phyloP scores from a whole-genome alignment of 108 stramenopile species.

The Chaetoceros tenuissimus region DNA sequence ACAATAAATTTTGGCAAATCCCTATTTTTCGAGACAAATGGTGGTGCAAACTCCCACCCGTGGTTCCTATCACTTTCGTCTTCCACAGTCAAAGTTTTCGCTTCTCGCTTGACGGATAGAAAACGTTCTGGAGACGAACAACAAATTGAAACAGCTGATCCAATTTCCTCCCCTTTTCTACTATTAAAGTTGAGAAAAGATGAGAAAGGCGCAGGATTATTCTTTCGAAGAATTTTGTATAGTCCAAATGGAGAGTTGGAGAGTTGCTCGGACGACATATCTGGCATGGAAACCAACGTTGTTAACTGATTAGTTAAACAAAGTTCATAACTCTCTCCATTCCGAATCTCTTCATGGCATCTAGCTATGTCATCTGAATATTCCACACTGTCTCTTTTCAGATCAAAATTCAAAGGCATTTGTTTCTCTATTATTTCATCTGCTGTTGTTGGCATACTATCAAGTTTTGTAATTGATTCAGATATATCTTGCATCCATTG shows the following conservation, averaged over 20 bases:
- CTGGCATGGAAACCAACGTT: slow-evolving; percentile 18
- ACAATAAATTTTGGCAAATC: slow-evolving; percentile 29
- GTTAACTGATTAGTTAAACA: slow-evolving; percentile 86
- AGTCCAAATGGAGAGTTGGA: slow-evolving; percentile 43
- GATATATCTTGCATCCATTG: slow-evolving; percentile 47
- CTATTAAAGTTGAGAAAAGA: slow-evolving; percentile 55
- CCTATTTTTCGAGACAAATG: not conserved
- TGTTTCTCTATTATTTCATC: not conserved
- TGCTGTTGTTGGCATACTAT: not conserved
- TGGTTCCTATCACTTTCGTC: not conserved
- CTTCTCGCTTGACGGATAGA: slow-evolving; percentile 47
- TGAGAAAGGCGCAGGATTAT: slow-evolving; percentile 91
- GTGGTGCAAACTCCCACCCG: slow-evolving; percentile 4
- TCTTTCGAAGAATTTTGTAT: slow-evolving; percentile 60
- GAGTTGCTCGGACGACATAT: slow-evolving; percentile 1
- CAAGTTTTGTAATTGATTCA: slow-evolving; percentile 9
- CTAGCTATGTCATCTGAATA: slow-evolving; percentile 51
- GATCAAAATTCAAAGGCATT: slow-evolving; percentile 27
- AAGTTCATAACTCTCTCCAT: slow-evolving; percentile 89
- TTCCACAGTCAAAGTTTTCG: not conserved
- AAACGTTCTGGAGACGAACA: slow-evolving; percentile 95
- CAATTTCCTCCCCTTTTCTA: not conserved
- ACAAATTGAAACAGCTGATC: slow-evolving; percentile 63
- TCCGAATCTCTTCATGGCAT: slow-evolving; percentile 70
- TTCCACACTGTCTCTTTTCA: slow-evolving; percentile 40